Conservation (phyloP, 805 yeast species). For the Diddensiella santjacobensis region DNA sequence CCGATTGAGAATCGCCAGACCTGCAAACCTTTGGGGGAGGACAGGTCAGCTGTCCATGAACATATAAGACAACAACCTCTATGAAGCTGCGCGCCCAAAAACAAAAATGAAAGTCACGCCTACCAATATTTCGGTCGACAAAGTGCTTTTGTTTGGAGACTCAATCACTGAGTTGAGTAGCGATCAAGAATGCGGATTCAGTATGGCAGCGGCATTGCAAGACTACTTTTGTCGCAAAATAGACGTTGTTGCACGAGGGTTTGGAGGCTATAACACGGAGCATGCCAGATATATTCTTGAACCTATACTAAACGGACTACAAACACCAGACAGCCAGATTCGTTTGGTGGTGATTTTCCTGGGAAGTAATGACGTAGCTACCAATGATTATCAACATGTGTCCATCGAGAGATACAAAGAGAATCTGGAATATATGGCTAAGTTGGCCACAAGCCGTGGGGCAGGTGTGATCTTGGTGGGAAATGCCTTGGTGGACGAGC, state of each 20-base stretch:
- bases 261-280: slow-evolving; percentile 67
- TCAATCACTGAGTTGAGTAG: slow-evolving; percentile 59
- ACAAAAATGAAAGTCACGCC: background rate
- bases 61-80: too few relatives aligned
- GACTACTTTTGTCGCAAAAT: slow-evolving; percentile 50
- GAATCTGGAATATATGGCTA: slow-evolving; percentile 47
- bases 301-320: slow-evolving; percentile 48
- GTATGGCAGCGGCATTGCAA: slow-evolving; percentile 49
- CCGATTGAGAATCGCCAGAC: too few relatives aligned
- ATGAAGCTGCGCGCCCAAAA: background rate
- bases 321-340: slow-evolving; percentile 28
- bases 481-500: slow-evolving; percentile 49
- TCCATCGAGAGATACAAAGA: slow-evolving; percentile 45
- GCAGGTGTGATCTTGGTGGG: slow-evolving; percentile 58
- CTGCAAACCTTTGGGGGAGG: too few relatives aligned
- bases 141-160: slow-evolving; percentile 65
- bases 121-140: slow-evolving; percentile 25
- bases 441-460: slow-evolving; percentile 38
- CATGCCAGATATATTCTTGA: slow-evolving; percentile 52
- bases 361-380: slow-evolving; percentile 75
- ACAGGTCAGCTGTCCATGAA: too few relatives aligned
- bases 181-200: slow-evolving; percentile 41
- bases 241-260: slow-evolving; percentile 73
- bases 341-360: slow-evolving; percentile 54
- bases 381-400: slow-evolving; percentile 43